phyloP scores from a whole-genome alignment of 2,329 filamentous ascomycete species.

The Venturia oleaginea region DNA sequence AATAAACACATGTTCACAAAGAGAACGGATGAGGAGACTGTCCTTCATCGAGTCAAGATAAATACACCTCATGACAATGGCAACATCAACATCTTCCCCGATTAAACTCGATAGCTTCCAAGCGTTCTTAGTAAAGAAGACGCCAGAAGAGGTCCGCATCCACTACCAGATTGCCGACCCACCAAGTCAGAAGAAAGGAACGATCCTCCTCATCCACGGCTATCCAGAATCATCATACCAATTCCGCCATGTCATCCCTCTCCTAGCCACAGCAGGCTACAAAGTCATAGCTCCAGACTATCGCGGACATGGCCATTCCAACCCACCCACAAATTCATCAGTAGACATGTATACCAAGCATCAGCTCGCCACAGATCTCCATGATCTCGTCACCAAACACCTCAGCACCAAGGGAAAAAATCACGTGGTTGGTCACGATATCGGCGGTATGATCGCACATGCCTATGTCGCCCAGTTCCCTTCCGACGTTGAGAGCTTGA shows the following conservation, averaged over 20 bases:
- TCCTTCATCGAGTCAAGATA: not conserved
- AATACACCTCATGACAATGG: not conserved
- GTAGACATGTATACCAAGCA: conserved; percentile 32
- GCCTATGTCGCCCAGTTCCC: conserved; percentile 32
- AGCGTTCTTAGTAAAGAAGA: not conserved
- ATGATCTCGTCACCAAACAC: conserved; percentile 21
- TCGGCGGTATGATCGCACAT: conserved; percentile 40
- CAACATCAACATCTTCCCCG: not conserved
- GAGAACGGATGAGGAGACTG: too few relatives aligned
- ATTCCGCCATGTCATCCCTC: conserved; percentile 24
- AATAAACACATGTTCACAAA: too few relatives aligned
- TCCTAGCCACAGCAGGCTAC: conserved; percentile 28
- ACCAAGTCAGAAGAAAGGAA: conserved; percentile 21
- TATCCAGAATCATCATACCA: conserved; percentile 40
- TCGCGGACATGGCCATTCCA: conserved; percentile 30
- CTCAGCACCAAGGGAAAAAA: conserved; percentile 30
- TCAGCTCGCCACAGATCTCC: conserved; percentile 31
- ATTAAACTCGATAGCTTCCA: not conserved
- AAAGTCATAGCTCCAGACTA: conserved; percentile 35
- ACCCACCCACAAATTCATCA: conserved; percentile 26
- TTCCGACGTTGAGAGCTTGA: conserved; percentile 26
- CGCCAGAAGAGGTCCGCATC: conserved; percentile 1
- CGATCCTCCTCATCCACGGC: conserved; percentile 38
- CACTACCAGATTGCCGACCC: not conserved
- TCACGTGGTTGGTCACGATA: conserved; percentile 40